Base-by-base conservation (phyloP, 345 rosid genomes). In the Pseudoturritis turrita region DNA sequence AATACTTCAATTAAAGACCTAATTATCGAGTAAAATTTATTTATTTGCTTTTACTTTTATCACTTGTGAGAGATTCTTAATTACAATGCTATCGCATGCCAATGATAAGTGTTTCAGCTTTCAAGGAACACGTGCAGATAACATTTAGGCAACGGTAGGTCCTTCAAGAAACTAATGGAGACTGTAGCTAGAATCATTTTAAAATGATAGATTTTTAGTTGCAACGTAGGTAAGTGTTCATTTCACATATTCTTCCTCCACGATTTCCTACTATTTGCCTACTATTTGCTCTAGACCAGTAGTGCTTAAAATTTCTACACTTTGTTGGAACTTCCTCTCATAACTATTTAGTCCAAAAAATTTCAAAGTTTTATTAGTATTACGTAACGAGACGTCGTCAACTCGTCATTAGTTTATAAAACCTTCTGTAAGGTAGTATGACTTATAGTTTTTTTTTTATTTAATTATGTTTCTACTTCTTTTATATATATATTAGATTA, bases 141-240 rank as follows among this genome's bases (percentile, higher is more conserved):
- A 40, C 22, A 41, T 26, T 40, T 60, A 40, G 50, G 50, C n/a
- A 60, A 41, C 22, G 36, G 50, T 60, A 39, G 47, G 65, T 59
- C 6, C 21, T 37, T 39, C 11, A 37, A 14, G 9, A 57, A 1
- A 19, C 3, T 13, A 58, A 7, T 37, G 12, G 12, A 59, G 31
- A 39, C 29, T 58, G n/a, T n/a, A n/a, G n/a, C 12, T 19, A 11
- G 9, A 33, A 33, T 12, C 61, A 56, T 39, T 40, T 5, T 40
- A 14, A 40, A 15, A 40, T 60, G 65, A 60, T 22, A 40, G 65
- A 60, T 40, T n/a, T n/a, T n/a, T n/a, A n/a, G n/a, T n/a, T n/a
- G n/a, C n/a, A n/a, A n/a, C 65, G 65, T 60, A 60, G n/a, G n/a
- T n/a, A n/a, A n/a, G n/a, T 49, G 65, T 60, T 47, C 17, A 50